phyloP scores from a whole-genome alignment of 139 green algal genomes.

The Spirogloea muscicola region DNA sequence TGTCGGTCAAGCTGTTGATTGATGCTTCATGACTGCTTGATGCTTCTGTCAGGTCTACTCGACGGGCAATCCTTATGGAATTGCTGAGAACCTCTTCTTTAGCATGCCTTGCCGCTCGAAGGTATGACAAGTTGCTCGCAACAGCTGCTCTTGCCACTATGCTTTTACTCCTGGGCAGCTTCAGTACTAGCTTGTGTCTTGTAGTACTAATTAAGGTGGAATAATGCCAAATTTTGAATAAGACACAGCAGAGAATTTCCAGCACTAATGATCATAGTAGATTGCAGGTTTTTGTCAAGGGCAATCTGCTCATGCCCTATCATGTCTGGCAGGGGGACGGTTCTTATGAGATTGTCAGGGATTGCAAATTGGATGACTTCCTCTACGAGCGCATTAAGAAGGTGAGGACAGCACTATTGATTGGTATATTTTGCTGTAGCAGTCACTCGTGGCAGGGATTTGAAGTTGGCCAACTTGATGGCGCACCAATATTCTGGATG shows the following conservation, averaged over 20 bases:
- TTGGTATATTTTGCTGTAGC: not conserved
- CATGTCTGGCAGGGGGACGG: constrained; percentile 72
- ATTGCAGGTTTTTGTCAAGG: not conserved
- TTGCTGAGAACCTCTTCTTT: constrained; percentile 80
- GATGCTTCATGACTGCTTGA: not conserved
- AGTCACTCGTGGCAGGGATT: not conserved
- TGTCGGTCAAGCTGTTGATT: not conserved
- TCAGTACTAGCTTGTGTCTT: not conserved
- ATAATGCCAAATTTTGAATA: not conserved
- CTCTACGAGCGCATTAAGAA: constrained; percentile 27
- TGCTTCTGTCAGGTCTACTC: constrained; percentile 46
- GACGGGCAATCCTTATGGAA: constrained; percentile 87
- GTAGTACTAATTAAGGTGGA: constrained; percentile 1
- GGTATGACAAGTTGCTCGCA: constrained; percentile 5
- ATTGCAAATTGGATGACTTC: constrained; percentile 74
- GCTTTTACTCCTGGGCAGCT: not conserved
- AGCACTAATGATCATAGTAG: not conserved
- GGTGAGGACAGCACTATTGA: not conserved
- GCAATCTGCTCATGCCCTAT: not conserved
- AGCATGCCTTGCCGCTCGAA: constrained; percentile 77
- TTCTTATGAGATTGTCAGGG: constrained; percentile 76
- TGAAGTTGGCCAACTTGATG: not conserved
- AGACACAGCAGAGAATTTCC: not conserved
- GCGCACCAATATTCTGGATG: not conserved
- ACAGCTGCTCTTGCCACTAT: not conserved